Percentiles rank a stretch among this genome's conserved stretches.
These are phyloP conservation scores for Nakazawaea anatomiae DNA, from an alignment of 805 yeast species.

Conservation along the genomic window DNA sequence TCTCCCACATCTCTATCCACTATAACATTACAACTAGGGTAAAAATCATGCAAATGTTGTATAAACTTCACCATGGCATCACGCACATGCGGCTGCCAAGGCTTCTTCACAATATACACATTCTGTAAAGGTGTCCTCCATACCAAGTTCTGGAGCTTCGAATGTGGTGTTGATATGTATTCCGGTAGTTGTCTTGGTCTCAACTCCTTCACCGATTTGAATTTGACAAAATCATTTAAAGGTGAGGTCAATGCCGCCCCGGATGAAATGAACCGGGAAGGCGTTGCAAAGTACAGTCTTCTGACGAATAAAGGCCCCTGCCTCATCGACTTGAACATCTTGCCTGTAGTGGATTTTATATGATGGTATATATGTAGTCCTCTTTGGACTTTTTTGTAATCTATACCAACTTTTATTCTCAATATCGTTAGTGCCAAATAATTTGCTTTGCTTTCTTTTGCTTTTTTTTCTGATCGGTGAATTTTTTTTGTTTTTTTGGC, in stretches of 20 bases:
- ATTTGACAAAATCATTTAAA: slow-evolving; percentile 7
- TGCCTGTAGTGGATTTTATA: too few relatives aligned
- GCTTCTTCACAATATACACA: slow-evolving; percentile 78
- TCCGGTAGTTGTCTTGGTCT: slow-evolving; percentile 33
- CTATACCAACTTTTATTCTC: too few relatives aligned
- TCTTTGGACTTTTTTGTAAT: too few relatives aligned
- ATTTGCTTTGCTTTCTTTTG: too few relatives aligned
- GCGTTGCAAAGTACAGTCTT: too few relatives aligned
- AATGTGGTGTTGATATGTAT: slow-evolving; percentile 47
- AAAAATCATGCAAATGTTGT: slow-evolving; percentile 48
- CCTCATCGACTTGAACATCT: too few relatives aligned
- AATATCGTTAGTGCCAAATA: too few relatives aligned
- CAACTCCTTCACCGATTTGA: slow-evolving; percentile 6
- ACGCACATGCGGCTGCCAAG: slow-evolving; percentile 62
- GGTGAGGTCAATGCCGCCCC: slow-evolving; percentile 5
- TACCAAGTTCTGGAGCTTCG: slow-evolving; percentile 54
- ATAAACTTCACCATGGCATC: slow-evolving; percentile 64
- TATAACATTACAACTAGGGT: slow-evolving; percentile 73
- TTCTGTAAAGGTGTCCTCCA: slow-evolving; percentile 77
- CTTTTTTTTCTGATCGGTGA: too few relatives aligned
- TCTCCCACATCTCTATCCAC: slow-evolving; percentile 69
- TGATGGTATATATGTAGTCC: too few relatives aligned
- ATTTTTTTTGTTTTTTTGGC: too few relatives aligned
- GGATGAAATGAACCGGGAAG: neutral
- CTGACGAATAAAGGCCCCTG: neutral